Percentiles rank a stretch among this genome's conserved stretches.
Evolutionary conservation across 1,139 yeast species (phyloP).

Genomic region (Pichia sp.): DNA sequence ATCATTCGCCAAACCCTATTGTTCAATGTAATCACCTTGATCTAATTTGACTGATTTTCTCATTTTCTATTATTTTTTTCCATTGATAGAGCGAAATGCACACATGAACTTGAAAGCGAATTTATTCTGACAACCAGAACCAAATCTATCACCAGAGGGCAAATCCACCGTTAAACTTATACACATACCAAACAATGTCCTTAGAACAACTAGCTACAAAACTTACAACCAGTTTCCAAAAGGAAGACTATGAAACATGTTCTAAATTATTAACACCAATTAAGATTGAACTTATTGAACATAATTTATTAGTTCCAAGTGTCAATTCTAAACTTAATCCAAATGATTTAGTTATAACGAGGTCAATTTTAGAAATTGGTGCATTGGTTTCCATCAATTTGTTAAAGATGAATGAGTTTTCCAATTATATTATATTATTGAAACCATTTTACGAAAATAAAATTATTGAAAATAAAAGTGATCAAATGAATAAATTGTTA

Average conservation of each 20-base stretch:
- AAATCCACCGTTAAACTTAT: not conserved
- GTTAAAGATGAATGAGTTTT: conserved; percentile 57
- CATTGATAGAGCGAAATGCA: not conserved
- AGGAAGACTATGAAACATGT: conserved; percentile 56
- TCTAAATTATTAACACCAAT: conserved; percentile 59
- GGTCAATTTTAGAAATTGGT: conserved; percentile 81
- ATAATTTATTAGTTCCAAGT: conserved; percentile 71
- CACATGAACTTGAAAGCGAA: not conserved
- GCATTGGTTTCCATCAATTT: conserved; percentile 68
- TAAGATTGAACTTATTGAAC: conserved; percentile 72
- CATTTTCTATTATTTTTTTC: not conserved
- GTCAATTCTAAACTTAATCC: conserved; percentile 33
- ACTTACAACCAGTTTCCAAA: conserved; percentile 56
- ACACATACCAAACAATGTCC: conserved; percentile 19
- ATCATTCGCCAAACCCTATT: no score
- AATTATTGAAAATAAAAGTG: conserved; percentile 41
- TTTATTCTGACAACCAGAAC: not conserved
- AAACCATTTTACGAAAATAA: conserved; percentile 60
- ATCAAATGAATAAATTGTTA: conserved; percentile 67
- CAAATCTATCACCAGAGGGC: not conserved
- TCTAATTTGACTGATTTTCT: no score
- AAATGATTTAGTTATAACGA: conserved; percentile 69
- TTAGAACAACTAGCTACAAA: conserved; percentile 55
- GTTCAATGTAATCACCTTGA: no score
- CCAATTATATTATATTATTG: conserved; percentile 67